Conservation (phyloP, 768 basidiomycete genomes). For the Boletus speciosus region DNA sequence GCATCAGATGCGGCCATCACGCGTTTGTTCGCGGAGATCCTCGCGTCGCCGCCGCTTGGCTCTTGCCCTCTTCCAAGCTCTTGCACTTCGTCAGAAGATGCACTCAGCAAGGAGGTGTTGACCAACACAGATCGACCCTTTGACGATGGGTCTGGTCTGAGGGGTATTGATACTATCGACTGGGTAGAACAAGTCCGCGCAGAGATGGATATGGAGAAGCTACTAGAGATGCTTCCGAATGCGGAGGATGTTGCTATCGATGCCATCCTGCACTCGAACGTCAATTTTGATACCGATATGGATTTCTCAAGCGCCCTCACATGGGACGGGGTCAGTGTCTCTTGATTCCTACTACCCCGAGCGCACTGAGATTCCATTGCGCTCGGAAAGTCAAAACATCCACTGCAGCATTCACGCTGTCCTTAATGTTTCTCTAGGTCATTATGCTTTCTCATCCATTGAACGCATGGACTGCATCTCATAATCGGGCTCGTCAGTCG, state of each 20-base stretch:
- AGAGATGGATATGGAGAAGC: constrained; percentile 59
- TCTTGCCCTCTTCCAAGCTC: constrained; percentile 30
- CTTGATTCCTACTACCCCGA: constrained; percentile 14
- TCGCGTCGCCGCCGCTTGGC: constrained; percentile 33
- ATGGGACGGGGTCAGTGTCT: constrained; percentile 30
- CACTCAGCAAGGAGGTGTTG: constrained; percentile 24
- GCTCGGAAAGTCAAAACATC: constrained; percentile 18
- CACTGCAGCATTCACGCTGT: constrained; percentile 5
- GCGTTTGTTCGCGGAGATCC: constrained; percentile 35
- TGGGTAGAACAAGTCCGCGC: constrained; percentile 30
- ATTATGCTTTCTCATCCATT: constrained; percentile 14
- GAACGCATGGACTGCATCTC: constrained; percentile 17
- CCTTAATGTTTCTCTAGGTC: constrained; percentile 6
- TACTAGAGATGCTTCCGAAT: constrained; percentile 51
- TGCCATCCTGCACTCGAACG: constrained; percentile 16
- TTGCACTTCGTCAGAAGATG: constrained; percentile 34
- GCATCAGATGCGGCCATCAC: constrained; percentile 38
- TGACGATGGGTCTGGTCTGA: constrained; percentile 16
- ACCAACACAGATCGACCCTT: constrained; percentile 9
- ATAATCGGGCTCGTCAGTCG: constrained; percentile 11
- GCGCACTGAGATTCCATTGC: neutral
- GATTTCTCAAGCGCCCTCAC: constrained; percentile 26
- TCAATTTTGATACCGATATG: constrained; percentile 24
- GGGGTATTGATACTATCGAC: constrained; percentile 19
- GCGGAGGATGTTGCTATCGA: constrained; percentile 29